Conservation (phyloP, 768 basidiomycete genomes). For the Lactarius evosmus region DNA sequence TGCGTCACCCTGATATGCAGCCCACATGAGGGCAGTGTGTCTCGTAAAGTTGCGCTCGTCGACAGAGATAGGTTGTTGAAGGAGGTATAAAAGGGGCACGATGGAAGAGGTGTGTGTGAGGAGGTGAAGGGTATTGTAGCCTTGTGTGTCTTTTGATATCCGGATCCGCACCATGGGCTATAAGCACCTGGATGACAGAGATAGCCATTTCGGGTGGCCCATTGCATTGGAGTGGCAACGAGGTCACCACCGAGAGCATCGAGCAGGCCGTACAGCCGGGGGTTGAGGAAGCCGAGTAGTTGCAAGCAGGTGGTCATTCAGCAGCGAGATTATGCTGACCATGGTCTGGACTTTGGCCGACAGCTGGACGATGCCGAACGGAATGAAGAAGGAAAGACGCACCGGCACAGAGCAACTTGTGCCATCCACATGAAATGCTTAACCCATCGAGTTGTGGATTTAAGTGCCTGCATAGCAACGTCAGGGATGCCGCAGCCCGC, state of each 20-base stretch:
- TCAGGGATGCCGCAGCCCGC: no score
- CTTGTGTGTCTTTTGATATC: conserved; percentile 87
- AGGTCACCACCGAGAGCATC: conserved; percentile 95
- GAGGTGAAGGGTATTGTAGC: conserved; percentile 94
- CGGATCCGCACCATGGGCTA: conserved; percentile 89
- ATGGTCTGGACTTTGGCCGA: no score
- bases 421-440: no score
- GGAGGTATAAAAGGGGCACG: conserved; percentile 88
- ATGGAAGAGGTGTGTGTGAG: conserved; percentile 93
- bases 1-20: conserved; percentile 97
- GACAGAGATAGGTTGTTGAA: conserved; percentile 90
- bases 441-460: no score
- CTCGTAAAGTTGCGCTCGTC: conserved; percentile 90
- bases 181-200: conserved; percentile 87
- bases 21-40: conserved; percentile 98
- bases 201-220: conserved; percentile 97
- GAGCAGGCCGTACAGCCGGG: no score
- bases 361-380: no score
- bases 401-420: no score
- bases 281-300: conserved; percentile 50
- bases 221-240: conserved; percentile 92
- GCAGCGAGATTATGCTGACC: no score
- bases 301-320: no score
- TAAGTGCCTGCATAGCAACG: no score
- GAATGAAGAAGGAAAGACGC: no score